These are phyloP conservation scores for Aeschynomene evenia DNA, from an alignment of 306 rosid genomes.

Conservation along the genomic window DNA sequence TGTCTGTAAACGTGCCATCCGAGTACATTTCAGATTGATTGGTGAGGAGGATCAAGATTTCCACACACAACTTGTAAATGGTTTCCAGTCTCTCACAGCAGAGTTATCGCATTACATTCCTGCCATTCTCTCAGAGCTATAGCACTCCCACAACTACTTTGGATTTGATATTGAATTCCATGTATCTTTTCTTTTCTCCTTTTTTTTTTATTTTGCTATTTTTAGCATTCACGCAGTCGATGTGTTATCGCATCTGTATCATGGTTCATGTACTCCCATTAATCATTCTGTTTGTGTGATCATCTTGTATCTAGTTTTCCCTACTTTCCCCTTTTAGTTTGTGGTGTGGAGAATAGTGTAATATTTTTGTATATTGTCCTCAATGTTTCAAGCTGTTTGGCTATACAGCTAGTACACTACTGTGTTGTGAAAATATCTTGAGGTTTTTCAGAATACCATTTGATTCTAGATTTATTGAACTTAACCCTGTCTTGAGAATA, in stretches of 20 bases:
- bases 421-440: neutral
- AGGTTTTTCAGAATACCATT: no score
- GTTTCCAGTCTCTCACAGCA: conserved; percentile 93
- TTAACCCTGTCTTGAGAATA: no score
- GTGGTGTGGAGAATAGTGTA: conserved; percentile 26
- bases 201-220: no score
- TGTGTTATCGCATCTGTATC: conserved; percentile 33
- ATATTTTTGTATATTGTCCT: conserved; percentile 25
- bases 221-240: neutral
- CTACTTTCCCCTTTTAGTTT: conserved; percentile 9
- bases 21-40: conserved; percentile 86
- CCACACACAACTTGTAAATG: conserved; percentile 97
- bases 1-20: conserved; percentile 95
- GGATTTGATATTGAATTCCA: conserved; percentile 23
- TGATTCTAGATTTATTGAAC: no score
- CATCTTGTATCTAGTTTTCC: conserved; percentile 23
- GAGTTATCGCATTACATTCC: conserved; percentile 97
- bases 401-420: neutral
- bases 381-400: conserved; percentile 27
- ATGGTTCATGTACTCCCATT: conserved; percentile 28
- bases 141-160: conserved; percentile 33
- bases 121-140: conserved; percentile 90
- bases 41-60: conserved; percentile 99
- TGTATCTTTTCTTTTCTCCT: conserved; percentile 11
- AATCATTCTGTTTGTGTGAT: conserved; percentile 36